Conservation (phyloP, 805 yeast species). For the Scheffersomyces coipomensis region DNA sequence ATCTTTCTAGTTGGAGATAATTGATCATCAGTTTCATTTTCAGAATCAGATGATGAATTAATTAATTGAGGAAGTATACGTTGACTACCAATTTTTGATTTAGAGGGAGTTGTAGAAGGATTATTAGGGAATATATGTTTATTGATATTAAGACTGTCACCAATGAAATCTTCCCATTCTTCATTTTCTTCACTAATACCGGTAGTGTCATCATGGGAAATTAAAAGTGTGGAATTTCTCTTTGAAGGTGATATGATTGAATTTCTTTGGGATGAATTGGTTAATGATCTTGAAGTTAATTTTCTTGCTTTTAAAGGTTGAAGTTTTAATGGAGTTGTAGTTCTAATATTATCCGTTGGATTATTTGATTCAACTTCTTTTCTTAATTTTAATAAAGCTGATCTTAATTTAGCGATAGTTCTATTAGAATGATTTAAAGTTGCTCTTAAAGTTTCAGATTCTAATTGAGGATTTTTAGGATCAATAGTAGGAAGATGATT, state of each 20-base stretch:
- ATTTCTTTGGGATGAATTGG: constrained; percentile 17
- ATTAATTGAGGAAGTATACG: constrained; percentile 2
- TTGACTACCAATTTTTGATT: constrained; percentile 6
- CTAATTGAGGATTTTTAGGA: constrained; percentile 47
- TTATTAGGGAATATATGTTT: too few relatives aligned
- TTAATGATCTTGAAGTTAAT: not conserved
- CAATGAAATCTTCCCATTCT: constrained; percentile 42
- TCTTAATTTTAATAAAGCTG: constrained; percentile 44
- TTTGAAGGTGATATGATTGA: constrained; percentile 34
- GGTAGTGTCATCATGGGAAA: constrained; percentile 22
- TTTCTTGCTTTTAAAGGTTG: constrained; percentile 10
- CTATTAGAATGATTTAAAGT: constrained; percentile 65
- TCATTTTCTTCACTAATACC: constrained; percentile 15
- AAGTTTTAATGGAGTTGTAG: constrained; percentile 12
- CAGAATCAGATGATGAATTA: constrained; percentile 26
- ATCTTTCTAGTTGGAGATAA: constrained; percentile 2
- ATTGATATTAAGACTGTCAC: constrained; percentile 15
- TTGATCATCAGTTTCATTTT: constrained; percentile 18
- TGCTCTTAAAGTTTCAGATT: constrained; percentile 63
- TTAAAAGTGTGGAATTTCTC: constrained; percentile 30
- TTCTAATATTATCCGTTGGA: constrained; percentile 4
- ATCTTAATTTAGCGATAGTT: constrained; percentile 59
- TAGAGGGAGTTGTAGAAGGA: constrained; percentile 5
- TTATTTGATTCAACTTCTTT: constrained; percentile 22
- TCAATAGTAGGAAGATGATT: constrained; percentile 26